Evolutionary conservation across 2,329 filamentous ascomycete genomes (phyloP).

Genomic region (Sclerotinia trifoliorum): DNA sequence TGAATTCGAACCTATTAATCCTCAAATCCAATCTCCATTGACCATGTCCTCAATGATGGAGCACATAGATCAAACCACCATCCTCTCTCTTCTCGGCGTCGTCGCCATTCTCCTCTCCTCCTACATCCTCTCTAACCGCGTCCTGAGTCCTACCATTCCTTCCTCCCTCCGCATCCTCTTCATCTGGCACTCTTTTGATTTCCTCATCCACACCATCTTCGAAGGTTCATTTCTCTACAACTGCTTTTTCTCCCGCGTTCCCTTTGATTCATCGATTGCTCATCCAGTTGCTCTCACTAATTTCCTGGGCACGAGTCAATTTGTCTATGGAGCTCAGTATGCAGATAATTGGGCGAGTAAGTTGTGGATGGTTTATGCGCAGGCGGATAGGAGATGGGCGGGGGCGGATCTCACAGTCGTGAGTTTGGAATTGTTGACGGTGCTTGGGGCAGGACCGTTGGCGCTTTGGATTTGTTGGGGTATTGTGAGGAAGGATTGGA

Average conservation of each 20-base stretch:
- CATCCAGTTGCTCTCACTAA: slow-evolving; percentile 41
- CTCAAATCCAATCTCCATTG: neutral
- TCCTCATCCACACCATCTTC: slow-evolving; percentile 85
- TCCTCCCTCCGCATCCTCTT: slow-evolving; percentile 72
- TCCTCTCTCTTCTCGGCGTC: slow-evolving; percentile 57
- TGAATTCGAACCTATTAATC: neutral
- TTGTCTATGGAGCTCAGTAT: slow-evolving; percentile 56
- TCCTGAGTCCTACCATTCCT: slow-evolving; percentile 41
- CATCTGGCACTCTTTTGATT: slow-evolving; percentile 93
- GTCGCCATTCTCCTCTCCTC: slow-evolving; percentile 53
- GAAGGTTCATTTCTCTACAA: slow-evolving; percentile 92
- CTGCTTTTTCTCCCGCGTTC: slow-evolving; percentile 72
- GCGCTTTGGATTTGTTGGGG: slow-evolving; percentile 60
- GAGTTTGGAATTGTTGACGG: slow-evolving; percentile 64
- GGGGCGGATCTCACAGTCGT: slow-evolving; percentile 62
- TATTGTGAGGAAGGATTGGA: slow-evolving; percentile 54
- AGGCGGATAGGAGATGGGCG: slow-evolving; percentile 63
- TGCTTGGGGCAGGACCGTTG: slow-evolving; percentile 60
- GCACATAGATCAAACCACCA: slow-evolving; percentile 58
- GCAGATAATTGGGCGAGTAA: slow-evolving; percentile 54
- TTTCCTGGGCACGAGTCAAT: slow-evolving; percentile 50
- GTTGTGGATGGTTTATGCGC: slow-evolving; percentile 68
- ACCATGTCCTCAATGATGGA: slow-evolving; percentile 31
- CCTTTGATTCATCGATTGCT: slow-evolving; percentile 45
- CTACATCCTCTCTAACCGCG: slow-evolving; percentile 49